Evolutionary conservation across 257 asterid species (phyloP).

Genomic region (Capsicum chinense): DNA sequence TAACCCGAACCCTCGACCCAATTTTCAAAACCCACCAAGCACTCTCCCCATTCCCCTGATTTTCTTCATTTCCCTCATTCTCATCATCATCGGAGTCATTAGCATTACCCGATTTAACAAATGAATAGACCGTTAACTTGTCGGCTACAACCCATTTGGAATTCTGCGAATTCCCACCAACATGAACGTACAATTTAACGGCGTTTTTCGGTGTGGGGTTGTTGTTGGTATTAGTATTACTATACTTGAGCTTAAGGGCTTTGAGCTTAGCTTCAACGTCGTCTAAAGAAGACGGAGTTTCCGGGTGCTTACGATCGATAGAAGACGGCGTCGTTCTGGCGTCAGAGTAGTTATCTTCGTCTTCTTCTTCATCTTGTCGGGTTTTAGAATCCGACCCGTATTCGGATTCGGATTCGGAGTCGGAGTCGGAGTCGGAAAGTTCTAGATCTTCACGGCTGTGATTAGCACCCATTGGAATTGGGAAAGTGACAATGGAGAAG

Average conservation of each 20-base stretch:
- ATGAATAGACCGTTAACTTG: conserved; percentile 54
- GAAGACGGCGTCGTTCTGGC: conserved; percentile 67
- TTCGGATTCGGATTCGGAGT: conserved; percentile 55
- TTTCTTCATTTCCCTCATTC: conserved; percentile 48
- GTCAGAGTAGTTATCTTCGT: conserved; percentile 48
- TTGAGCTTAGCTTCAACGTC: conserved; percentile 77
- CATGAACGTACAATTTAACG: conserved; percentile 67
- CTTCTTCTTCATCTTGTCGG: conserved; percentile 32
- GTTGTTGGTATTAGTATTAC: conserved; percentile 27
- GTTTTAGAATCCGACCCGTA: conserved; percentile 48
- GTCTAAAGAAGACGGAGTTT: conserved; percentile 73
- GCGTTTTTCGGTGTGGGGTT: conserved; percentile 51
- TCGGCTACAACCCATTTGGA: conserved; percentile 80
- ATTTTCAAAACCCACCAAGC: conserved; percentile 69
- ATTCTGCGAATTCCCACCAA: conserved; percentile 57
- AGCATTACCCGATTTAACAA: conserved; percentile 48
- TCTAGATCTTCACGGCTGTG: conserved; percentile 78
- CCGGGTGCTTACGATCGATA: conserved; percentile 40
- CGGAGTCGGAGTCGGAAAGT: conserved; percentile 68
- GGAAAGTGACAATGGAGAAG: conserved; percentile 5
- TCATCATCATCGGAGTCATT: conserved; percentile 56
- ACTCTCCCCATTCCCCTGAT: conserved; percentile 39
- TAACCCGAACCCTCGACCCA: conserved; percentile 68
- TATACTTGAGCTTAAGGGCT: conserved; percentile 86
- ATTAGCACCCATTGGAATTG: conserved; percentile 70